Evolutionary conservation across 2,329 filamentous ascomycete species (phyloP), one percentile per base, ranked within the genome.

Genomic region (Pseudocercospora fijiensis): DNA sequence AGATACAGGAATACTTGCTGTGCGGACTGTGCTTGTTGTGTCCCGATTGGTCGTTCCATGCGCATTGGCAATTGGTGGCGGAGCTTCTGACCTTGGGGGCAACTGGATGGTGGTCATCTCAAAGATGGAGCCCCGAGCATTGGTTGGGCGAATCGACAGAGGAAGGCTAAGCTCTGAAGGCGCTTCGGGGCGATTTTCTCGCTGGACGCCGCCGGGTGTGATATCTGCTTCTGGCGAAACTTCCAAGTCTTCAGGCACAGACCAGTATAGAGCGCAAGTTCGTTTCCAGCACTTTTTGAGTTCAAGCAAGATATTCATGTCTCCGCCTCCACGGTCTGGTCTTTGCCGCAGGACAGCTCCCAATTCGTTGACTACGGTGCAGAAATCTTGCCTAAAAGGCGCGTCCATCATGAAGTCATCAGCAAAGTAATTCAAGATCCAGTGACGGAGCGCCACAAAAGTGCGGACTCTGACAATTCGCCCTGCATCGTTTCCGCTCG

Each of bases 251-350:
- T 91, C 86, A 0, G 86, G 81, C 0, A 85, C 85, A 66, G 96
- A 91, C 94, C 95, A 99, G 75, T 93, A 96, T 61, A 93, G 80
- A 0, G 90, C 88, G 75, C 93, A 98, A 20, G 95, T 91, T 58
- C 93, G 86, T 75, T 93, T 88, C 95, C 95, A 99, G 75, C 95
- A 98, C 75, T 96, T 96, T 77, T 99, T 99, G 66, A 99, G 81
- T 77, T 99, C 95, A 28, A 90, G 88, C 37, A 99, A 83, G 68
- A 98, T 96, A 77, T 97, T 97, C 64, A 96, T 77, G 71, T 89
- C 87, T 55, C 86, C 87, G 59, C 80, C 82, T 33, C 85, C 84
- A 49, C 82, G 80, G 67, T 82, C 81, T 58, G 78, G 74, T 58
- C 84, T 80, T 55, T 78, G 76, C 60, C 79, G 82, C 33, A 89